Base-by-base conservation (phyloP, 129 eudicot species). In the Escallonia herrerae region DNA sequence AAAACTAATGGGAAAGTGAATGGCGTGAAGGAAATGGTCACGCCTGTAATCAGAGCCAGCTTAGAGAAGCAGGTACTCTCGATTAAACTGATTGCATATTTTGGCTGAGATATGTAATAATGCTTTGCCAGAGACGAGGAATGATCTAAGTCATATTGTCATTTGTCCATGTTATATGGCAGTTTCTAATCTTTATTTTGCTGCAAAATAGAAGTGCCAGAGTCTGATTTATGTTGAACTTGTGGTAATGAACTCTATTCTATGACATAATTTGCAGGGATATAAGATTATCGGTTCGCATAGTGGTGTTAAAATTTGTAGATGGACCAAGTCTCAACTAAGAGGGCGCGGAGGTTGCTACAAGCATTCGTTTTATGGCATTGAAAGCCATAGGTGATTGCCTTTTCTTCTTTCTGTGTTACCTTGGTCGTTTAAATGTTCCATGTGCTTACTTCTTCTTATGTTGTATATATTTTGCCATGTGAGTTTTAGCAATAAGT, bases 271-370 rank as follows among this genome's bases (percentile, higher is more conserved):
- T 70, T 72, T 78, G 68, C 93, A 94, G 99, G 99, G 99, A 50
- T 94, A 94, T 80, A 94, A 94, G 75, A 82, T 94, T 13, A 94
- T 94, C 64, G 99, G 99, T 78, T 89, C 99, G 2, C 99, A 94
- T 67, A 94, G 99, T 64, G 99, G 99, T 73, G 99, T 94, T 56
- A 94, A 94, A 73, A 71, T 94, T 59, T 94, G 99, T 75, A 80
- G 99, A 72, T 94, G 97, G 97, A 94, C 99, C 43, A 94, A 94
- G 65, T 77, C 99, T 43, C 99, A 94, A 59, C 97, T 94, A 41
- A 76, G 99, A 78, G 99, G 99, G 12, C 97, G 99, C 71, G 99
- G 99, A 65, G 97, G 99, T 59, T 94, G 99, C 71, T 89, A 94
- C 75, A 94, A 94, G 73, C 99, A 94, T 75, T 83, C 99, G 5